Percentiles rank a stretch among this genome's conserved stretches.
Conservation (phyloP, 2,329 filamentous ascomycete genomes). For the Fusarium pseudocircinatum region DNA sequence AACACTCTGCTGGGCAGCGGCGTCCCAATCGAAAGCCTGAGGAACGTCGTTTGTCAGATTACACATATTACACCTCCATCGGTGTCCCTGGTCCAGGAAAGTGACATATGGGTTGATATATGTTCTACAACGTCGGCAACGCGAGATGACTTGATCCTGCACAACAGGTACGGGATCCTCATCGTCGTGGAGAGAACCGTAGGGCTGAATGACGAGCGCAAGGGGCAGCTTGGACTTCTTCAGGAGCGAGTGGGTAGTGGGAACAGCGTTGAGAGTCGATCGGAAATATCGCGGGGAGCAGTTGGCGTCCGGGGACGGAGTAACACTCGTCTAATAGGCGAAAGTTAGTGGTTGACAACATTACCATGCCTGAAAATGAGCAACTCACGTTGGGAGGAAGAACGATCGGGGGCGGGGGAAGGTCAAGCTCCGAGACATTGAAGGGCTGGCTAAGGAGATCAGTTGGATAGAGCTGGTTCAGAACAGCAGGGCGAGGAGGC, state of each 20-base stretch:
- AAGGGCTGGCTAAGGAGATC: constrained; percentile 94
- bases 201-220: constrained; percentile 95
- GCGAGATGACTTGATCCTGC: constrained; percentile 95
- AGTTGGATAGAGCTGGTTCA: constrained; percentile 92
- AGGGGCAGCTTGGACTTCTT: constrained; percentile 98
- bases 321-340: constrained; percentile 78
- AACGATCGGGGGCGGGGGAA: constrained; percentile 89
- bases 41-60: constrained; percentile 98
- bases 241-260: constrained; percentile 88
- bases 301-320: constrained; percentile 89
- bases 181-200: constrained; percentile 89
- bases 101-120: constrained; percentile 99
- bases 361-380: not conserved
- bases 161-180: constrained; percentile 93
- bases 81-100: constrained; percentile 95
- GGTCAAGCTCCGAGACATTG: constrained; percentile 90
- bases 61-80: constrained; percentile 99
- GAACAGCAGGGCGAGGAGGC: constrained; percentile 56
- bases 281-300: constrained; percentile 94
- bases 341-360: constrained; percentile 49
- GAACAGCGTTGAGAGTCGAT: constrained; percentile 93
- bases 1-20: constrained; percentile 86
- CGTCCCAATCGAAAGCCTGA: constrained; percentile 99
- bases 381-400: constrained; percentile 87
- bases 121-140: constrained; percentile 92